Conservation (phyloP, 352 stramenopile species). For the Pelagophyceae sp. region DNA sequence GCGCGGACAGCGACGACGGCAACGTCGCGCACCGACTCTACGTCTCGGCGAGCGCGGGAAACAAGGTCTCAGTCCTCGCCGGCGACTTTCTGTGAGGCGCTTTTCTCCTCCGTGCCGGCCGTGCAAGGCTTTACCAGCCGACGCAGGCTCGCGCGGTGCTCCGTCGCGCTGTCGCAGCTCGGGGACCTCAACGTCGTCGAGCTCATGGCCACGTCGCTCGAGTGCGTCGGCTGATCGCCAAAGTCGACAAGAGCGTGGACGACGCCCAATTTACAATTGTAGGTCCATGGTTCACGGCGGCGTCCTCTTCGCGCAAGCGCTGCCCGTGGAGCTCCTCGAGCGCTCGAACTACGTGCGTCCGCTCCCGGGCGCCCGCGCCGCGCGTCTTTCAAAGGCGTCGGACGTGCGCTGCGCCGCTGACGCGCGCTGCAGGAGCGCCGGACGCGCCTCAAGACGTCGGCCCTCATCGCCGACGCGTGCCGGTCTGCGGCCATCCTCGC, state of each 20-base stretch:
- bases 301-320: not conserved
- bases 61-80: conserved; percentile 17
- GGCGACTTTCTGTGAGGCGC: conserved; percentile 7
- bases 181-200: conserved; percentile 13
- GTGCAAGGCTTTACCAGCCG: no score
- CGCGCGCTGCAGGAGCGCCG: no score
- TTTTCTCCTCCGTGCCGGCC: not conserved
- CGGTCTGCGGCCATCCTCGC: conserved; percentile 14
- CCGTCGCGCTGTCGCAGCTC: conserved; percentile 4
- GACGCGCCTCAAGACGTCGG: not conserved
- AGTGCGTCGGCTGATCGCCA: no score
- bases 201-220: conserved; percentile 15
- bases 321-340: not conserved
- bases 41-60: not conserved
- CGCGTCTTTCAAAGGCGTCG: no score
- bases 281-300: conserved; percentile 1
- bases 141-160: conserved; percentile 3
- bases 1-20: not conserved
- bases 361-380: no score
- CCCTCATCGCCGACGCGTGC: conserved; percentile 17
- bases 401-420: no score
- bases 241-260: no score
- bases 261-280: no score
- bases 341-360: not conserved
- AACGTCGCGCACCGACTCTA: conserved; percentile 14